These are phyloP conservation scores for Citrullus mucosospermus DNA, from an alignment of 306 rosid species.

Conservation along the genomic window DNA sequence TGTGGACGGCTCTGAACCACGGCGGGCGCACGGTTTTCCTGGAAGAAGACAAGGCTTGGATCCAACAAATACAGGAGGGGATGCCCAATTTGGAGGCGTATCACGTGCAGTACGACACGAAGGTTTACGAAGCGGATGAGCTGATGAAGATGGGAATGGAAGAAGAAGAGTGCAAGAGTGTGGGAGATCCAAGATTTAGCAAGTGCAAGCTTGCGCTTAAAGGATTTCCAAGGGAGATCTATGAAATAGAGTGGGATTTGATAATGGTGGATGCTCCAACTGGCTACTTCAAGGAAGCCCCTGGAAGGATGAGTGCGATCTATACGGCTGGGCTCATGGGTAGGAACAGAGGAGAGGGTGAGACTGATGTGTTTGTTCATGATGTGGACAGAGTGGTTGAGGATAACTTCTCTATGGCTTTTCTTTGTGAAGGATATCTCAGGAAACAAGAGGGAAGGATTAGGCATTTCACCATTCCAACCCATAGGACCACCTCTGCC, in stretches of 20 bases:
- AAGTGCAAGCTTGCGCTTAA: constrained; percentile 54
- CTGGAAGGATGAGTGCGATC: constrained; percentile 85
- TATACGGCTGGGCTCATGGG: constrained; percentile 90
- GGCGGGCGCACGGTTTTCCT: constrained; percentile 84
- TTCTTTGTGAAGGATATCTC: constrained; percentile 71
- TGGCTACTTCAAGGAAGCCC: constrained; percentile 60
- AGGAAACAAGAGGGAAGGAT: constrained; percentile 67
- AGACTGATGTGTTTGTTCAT: constrained; percentile 78
- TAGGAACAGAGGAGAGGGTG: constrained; percentile 66
- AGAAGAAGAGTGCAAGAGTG: constrained; percentile 39
- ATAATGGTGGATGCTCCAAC: constrained; percentile 98
- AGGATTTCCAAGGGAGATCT: constrained; percentile 54
- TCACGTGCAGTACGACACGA: constrained; percentile 70
- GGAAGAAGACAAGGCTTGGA: constrained; percentile 77
- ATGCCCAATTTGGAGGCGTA: constrained; percentile 49
- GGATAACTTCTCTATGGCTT: constrained; percentile 54
- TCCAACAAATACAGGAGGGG: constrained; percentile 30
- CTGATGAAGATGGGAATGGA: constrained; percentile 30
- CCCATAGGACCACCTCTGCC: constrained; percentile 45
- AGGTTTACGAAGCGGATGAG: constrained; percentile 48
- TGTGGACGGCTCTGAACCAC: constrained; percentile 83
- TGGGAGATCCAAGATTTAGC: constrained; percentile 60
- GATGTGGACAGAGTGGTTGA: constrained; percentile 80
- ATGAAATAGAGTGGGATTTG: constrained; percentile 75
- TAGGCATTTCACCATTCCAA: constrained; percentile 71